These are phyloP conservation scores for Leccinum incarnatum DNA, from an alignment of 768 basidiomycete species.

Conservation along the genomic window DNA sequence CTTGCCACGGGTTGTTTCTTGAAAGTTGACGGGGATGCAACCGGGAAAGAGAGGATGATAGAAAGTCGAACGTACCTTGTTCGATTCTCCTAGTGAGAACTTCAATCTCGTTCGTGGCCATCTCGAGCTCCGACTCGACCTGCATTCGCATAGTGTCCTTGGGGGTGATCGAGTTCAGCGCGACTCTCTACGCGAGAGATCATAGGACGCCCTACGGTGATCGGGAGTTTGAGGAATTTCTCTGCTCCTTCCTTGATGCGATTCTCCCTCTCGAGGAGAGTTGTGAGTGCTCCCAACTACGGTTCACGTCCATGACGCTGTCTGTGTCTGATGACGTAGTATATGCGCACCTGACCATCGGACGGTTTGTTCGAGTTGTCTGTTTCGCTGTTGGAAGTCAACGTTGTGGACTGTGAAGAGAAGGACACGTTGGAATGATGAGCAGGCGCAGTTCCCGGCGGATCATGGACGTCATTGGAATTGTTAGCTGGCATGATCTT, in stretches of 20 bases:
- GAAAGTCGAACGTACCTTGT: constrained; percentile 33
- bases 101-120: constrained; percentile 71
- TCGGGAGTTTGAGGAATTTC: constrained; percentile 72
- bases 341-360: constrained; percentile 31
- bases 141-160: constrained; percentile 66
- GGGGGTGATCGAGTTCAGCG: constrained; percentile 7
- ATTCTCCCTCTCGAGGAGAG: constrained; percentile 69
- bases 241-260: constrained; percentile 91
- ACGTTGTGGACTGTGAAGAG: constrained; percentile 29
- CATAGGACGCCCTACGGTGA: constrained; percentile 40
- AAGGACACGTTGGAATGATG: constrained; percentile 29
- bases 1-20: constrained; percentile 31
- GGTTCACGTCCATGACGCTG: constrained; percentile 3
- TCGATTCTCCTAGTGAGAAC: constrained; percentile 53
- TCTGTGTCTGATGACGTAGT: not conserved
- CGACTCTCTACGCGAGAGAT: constrained; percentile 3
- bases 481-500: constrained; percentile 28
- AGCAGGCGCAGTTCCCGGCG: constrained; percentile 13
- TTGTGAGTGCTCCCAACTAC: constrained; percentile 67
- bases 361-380: constrained; percentile 22
- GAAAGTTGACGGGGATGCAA: not conserved
- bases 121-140: constrained; percentile 75
- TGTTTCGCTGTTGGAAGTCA: constrained; percentile 24
- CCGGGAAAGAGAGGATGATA: not conserved
- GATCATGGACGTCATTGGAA: constrained; percentile 25